Conservation (phyloP, 1,284 basidiomycete genomes). For the Moesziomyces sp. region DNA sequence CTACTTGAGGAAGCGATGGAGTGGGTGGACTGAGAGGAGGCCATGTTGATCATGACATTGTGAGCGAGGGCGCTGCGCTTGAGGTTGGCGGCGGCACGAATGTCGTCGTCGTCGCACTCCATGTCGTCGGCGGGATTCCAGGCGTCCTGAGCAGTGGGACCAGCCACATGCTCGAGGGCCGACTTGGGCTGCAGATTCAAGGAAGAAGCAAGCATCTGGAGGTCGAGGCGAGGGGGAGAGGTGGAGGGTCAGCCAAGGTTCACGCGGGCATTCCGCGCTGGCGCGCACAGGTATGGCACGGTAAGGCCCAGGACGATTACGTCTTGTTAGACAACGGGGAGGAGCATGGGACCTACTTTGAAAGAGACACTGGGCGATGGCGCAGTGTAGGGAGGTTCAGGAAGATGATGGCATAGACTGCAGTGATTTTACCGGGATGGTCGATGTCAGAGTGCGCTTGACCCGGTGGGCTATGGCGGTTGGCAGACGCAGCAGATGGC, state of each 20-base stretch:
- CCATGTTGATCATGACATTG: slow-evolving; percentile 32
- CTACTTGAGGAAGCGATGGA: slow-evolving; percentile 49
- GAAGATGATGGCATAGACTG: slow-evolving; percentile 17
- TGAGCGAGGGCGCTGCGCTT: slow-evolving; percentile 5
- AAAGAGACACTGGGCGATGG: slow-evolving; percentile 6
- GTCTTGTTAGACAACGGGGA: neutral
- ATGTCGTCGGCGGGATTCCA: slow-evolving; percentile 47
- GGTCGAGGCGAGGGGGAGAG: neutral
- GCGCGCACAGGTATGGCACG: too few species aligned
- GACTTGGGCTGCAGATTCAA: slow-evolving; percentile 13
- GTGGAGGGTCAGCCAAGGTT: slow-evolving; percentile 8
- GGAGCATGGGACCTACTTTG: slow-evolving; percentile 11
- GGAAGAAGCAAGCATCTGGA: slow-evolving; percentile 35
- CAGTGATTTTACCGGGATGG: neutral
- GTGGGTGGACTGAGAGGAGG: slow-evolving; percentile 37
- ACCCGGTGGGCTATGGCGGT: too few species aligned
- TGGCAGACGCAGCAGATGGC: too few species aligned
- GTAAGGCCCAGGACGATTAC: neutral
- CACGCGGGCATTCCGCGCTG: neutral
- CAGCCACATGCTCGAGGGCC: slow-evolving; percentile 20
- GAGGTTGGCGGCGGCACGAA: slow-evolving; percentile 13
- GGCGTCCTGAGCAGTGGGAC: slow-evolving; percentile 8
- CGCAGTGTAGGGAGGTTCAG: slow-evolving; percentile 1
- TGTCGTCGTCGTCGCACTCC: slow-evolving; percentile 42
- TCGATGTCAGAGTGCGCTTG: too few species aligned